A percentile compares a stretch with the other conserved stretches of the same genome.
These are phyloP conservation scores for Aspergillus sp. DNA, from an alignment of 2,329 filamentous ascomycete species.

Conservation along the genomic window DNA sequence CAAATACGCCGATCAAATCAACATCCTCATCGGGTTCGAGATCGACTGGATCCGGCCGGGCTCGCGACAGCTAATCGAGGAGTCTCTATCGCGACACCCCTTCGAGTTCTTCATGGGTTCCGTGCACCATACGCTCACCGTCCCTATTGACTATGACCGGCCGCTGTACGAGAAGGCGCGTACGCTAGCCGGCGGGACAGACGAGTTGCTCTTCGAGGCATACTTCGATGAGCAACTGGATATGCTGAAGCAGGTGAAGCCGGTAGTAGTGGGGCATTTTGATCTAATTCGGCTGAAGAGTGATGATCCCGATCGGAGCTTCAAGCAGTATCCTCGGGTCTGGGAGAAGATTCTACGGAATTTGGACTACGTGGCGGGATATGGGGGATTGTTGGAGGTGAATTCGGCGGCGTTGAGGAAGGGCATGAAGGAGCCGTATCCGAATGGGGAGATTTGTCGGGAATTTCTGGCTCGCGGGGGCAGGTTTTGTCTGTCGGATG, in stretches of 20 bases:
- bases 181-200: slow-evolving; percentile 58
- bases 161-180: slow-evolving; percentile 68
- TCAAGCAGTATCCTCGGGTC: slow-evolving; percentile 62
- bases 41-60: slow-evolving; percentile 83
- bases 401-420: slow-evolving; percentile 88
- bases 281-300: slow-evolving; percentile 85
- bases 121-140: slow-evolving; percentile 81
- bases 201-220: slow-evolving; percentile 73
- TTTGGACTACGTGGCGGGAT: slow-evolving; percentile 66
- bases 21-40: slow-evolving; percentile 87
- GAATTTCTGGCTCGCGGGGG: slow-evolving; percentile 73
- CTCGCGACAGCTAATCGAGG: slow-evolving; percentile 61
- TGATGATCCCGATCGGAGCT: slow-evolving; percentile 64
- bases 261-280: slow-evolving; percentile 87
- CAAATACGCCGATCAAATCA: slow-evolving; percentile 70
- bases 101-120: slow-evolving; percentile 93
- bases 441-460: slow-evolving; percentile 75
- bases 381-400: slow-evolving; percentile 83
- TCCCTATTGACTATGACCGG: slow-evolving; percentile 86
- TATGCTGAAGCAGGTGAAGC: slow-evolving; percentile 73
- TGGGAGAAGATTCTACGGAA: slow-evolving; percentile 78
- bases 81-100: slow-evolving; percentile 60
- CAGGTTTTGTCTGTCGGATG: slow-evolving; percentile 87
- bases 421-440: slow-evolving; percentile 88
- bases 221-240: slow-evolving; percentile 88